Conservation (phyloP, 768 basidiomycete species). For the Terana coerulea region DNA sequence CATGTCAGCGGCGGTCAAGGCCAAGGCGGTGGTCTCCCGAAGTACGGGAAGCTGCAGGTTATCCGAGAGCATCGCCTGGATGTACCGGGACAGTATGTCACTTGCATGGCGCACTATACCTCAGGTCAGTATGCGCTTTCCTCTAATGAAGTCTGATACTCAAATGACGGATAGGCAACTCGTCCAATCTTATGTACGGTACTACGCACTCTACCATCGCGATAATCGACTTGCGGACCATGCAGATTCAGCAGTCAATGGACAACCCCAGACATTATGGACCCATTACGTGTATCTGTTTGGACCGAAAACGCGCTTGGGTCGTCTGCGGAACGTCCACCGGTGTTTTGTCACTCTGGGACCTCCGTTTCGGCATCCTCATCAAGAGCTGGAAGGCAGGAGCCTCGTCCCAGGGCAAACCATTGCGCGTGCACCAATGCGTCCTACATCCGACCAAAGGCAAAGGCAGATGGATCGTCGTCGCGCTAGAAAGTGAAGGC, state of each 20-base stretch:
- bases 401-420: constrained; percentile 45
- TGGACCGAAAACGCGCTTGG: constrained; percentile 86
- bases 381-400: constrained; percentile 86
- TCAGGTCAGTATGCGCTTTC: constrained; percentile 47
- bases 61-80: constrained; percentile 80
- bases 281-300: constrained; percentile 78
- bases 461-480: constrained; percentile 86
- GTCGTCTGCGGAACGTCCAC: constrained; percentile 82
- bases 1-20: constrained; percentile 46
- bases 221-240: constrained; percentile 80
- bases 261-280: constrained; percentile 85
- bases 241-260: constrained; percentile 73
- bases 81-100: constrained; percentile 73
- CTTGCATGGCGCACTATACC: constrained; percentile 77
- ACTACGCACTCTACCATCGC: constrained; percentile 78
- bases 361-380: constrained; percentile 87
- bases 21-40: constrained; percentile 64
- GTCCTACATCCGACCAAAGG: constrained; percentile 84
- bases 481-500: too few relatives aligned
- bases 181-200: constrained; percentile 81
- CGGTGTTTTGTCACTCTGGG: constrained; percentile 89
- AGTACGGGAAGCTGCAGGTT: constrained; percentile 76
- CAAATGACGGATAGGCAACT: constrained; percentile 42
- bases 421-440: constrained; percentile 67
- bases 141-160: not conserved